These are phyloP conservation scores for Endoconidiophora laricicola DNA, from an alignment of 2,329 filamentous ascomycete species.

Conservation along the genomic window DNA sequence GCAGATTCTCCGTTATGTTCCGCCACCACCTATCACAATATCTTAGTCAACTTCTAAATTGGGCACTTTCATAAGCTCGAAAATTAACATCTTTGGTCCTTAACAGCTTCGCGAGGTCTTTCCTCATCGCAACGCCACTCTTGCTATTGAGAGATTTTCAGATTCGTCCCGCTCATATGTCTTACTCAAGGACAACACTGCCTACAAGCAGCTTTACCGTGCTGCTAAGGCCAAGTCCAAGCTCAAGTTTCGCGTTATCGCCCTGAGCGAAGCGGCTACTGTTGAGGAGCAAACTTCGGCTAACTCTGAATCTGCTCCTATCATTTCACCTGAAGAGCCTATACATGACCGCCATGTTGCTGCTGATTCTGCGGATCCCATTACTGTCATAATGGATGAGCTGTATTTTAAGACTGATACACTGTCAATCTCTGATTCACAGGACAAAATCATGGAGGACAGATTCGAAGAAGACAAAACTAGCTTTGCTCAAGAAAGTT, in stretches of 20 bases:
- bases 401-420: neutral
- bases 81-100: too few relatives aligned
- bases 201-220: conserved; percentile 93
- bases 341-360: too few relatives aligned
- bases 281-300: neutral
- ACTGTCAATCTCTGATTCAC: neutral
- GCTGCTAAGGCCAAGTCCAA: conserved; percentile 97
- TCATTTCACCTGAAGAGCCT: too few relatives aligned
- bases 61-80: conserved; percentile 11
- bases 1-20: too few relatives aligned
- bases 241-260: conserved; percentile 66
- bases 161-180: conserved; percentile 77
- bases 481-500: neutral
- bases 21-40: too few relatives aligned
- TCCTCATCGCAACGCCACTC: conserved; percentile 37
- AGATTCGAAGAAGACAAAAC: too few relatives aligned
- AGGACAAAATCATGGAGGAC: too few relatives aligned
- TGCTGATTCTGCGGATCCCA: too few relatives aligned
- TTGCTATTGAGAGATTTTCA: conserved; percentile 77
- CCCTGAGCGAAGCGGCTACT: neutral
- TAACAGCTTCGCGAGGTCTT: conserved; percentile 53
- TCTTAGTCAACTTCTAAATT: conserved; percentile 1
- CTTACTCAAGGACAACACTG: conserved; percentile 58
- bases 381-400: neutral
- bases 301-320: neutral